A percentile compares a stretch with the other conserved stretches of the same genome.
These are phyloP conservation scores for Lentinula lateritia DNA, from an alignment of 768 basidiomycete species.

Conservation along the genomic window DNA sequence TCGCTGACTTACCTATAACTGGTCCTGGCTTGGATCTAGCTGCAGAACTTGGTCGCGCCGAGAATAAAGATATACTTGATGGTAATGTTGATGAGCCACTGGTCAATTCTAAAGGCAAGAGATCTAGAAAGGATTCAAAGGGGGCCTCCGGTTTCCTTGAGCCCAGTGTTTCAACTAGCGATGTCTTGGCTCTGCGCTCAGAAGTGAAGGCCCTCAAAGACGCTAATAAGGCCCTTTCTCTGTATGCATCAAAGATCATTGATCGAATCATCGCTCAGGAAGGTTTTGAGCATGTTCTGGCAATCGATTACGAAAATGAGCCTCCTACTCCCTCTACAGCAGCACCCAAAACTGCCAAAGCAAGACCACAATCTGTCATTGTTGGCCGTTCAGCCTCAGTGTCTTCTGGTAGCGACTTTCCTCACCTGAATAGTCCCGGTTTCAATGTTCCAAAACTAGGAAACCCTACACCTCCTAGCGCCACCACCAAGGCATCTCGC, in stretches of 20 bases:
- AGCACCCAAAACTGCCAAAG: conserved; percentile 29
- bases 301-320: conserved; percentile 80
- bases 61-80: conserved; percentile 77
- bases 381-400: conserved; percentile 37
- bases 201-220: conserved; percentile 94
- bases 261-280: conserved; percentile 96
- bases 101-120: conserved; percentile 41
- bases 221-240: conserved; percentile 90
- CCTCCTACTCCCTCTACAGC: conserved; percentile 39
- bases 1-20: conserved; percentile 81
- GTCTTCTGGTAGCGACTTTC: conserved; percentile 20
- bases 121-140: conserved; percentile 40
- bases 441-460: conserved; percentile 14
- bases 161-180: conserved; percentile 38
- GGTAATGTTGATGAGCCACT: conserved; percentile 47
- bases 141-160: conserved; percentile 37
- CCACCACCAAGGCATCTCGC: conserved; percentile 44
- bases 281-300: conserved; percentile 94
- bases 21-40: conserved; percentile 88
- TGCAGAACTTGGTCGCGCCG: conserved; percentile 86
- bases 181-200: conserved; percentile 68
- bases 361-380: conserved; percentile 59
- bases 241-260: conserved; percentile 97
- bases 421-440: conserved; percentile 18
- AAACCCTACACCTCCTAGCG: conserved; percentile 11